These are phyloP conservation scores for Ganoderma boninense DNA, from an alignment of 1,284 basidiomycete genomes.

Conservation along the genomic window DNA sequence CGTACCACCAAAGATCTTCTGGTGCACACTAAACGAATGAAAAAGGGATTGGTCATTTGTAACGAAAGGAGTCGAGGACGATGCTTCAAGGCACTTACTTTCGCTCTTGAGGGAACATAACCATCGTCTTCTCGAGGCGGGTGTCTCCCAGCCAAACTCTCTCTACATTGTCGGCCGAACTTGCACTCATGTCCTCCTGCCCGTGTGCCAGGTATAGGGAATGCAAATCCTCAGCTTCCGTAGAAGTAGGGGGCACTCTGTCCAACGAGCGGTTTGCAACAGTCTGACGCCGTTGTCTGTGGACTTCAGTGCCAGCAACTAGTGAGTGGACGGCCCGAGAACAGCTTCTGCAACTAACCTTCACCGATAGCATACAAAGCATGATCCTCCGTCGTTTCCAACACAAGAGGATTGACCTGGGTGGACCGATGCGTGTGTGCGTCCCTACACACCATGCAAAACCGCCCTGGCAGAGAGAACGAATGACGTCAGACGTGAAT, in stretches of 20 bases:
- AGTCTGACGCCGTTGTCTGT: slow-evolving; percentile 64
- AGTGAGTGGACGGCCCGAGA: background rate
- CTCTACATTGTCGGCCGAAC: slow-evolving; percentile 40
- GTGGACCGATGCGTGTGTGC: slow-evolving; percentile 70
- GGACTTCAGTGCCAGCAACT: slow-evolving; percentile 39
- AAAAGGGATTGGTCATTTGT: too few species aligned
- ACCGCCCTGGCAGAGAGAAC: slow-evolving; percentile 54
- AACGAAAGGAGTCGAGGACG: background rate
- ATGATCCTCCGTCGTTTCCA: slow-evolving; percentile 70
- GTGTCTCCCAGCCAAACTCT: slow-evolving; percentile 76
- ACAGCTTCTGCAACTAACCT: slow-evolving; percentile 49
- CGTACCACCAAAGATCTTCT: slow-evolving; percentile 80
- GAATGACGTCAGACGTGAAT: slow-evolving; percentile 1
- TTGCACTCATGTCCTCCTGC: slow-evolving; percentile 37
- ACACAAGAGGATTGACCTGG: slow-evolving; percentile 70
- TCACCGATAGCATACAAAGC: slow-evolving; percentile 72
- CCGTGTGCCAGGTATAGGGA: slow-evolving; percentile 68
- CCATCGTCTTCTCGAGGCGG: slow-evolving; percentile 68
- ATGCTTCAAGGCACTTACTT: slow-evolving; percentile 58
- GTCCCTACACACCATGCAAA: slow-evolving; percentile 87
- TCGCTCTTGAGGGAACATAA: slow-evolving; percentile 89
- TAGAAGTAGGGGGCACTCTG: slow-evolving; percentile 75
- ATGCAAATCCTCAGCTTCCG: slow-evolving; percentile 75
- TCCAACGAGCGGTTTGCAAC: slow-evolving; percentile 65
- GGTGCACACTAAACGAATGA: slow-evolving; percentile 65